Conservation (phyloP, 306 rosid species). For the Hylodesmum podocarpum region DNA sequence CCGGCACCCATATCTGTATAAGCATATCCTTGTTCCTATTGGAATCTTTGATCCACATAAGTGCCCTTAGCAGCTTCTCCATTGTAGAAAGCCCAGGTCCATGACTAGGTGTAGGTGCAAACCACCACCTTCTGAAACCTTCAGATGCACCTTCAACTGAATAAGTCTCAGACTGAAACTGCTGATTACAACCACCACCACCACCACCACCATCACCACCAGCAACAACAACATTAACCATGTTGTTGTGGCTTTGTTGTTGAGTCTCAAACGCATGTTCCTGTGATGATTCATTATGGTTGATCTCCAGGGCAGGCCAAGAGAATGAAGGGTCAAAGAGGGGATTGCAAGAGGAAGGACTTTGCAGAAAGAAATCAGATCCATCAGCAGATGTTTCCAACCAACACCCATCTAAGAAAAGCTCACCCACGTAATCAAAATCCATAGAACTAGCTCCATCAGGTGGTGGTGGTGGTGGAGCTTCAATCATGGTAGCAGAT, state of each 20-base stretch:
- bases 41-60: conserved; percentile 53
- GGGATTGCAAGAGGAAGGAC: conserved; percentile 50
- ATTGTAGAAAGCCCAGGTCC: conserved; percentile 48
- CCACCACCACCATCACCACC: conserved; percentile 25
- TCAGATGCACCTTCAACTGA: conserved; percentile 39
- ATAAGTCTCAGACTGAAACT: conserved; percentile 39
- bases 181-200: conserved; percentile 11
- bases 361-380: conserved; percentile 57
- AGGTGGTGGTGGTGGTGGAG: conserved; percentile 43
- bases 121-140: conserved; percentile 56
- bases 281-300: conserved; percentile 24
- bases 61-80: conserved; percentile 68
- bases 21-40: conserved; percentile 71
- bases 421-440: conserved; percentile 79
- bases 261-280: conserved; percentile 16
- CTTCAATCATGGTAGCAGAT: conserved; percentile 55
- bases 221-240: conserved; percentile 25
- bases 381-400: conserved; percentile 70
- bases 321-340: conserved; percentile 54
- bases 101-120: conserved; percentile 45
- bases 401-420: conserved; percentile 82
- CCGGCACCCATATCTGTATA: conserved; percentile 87
- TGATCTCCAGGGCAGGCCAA: conserved; percentile 57
- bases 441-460: conserved; percentile 65
- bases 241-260: conserved; percentile 22